Evolutionary conservation across 2,329 filamentous ascomycete genomes (phyloP), one percentile per base, ranked within the genome.

Genomic region (Pestalotiopsis sp.): DNA sequence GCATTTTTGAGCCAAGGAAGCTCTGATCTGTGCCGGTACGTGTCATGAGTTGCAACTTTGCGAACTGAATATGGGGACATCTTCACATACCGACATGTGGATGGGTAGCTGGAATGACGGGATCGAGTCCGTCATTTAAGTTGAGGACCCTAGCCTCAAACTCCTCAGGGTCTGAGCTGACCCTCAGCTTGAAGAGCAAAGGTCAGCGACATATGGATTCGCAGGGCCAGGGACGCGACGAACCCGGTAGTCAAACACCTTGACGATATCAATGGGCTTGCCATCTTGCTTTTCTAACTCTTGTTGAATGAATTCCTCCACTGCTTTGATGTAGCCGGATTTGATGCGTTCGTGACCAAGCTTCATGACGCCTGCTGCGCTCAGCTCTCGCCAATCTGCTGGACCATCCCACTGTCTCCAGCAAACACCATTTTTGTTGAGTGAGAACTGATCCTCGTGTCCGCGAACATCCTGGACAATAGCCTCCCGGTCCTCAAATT

Each of bases 171-270:
- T 45, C 14, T 0, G 41, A 45, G 41, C 41, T 45, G 14, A 45
- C 41, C 13, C 41, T 45, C 4, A 45, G 3, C 41, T 45, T n/a
- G 41, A 45, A 5, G 14, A 45, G 0, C 13, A 17, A n/a, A n/a
- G 1, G 1, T 45, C 3, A 45, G 41, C 41, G 1, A 45, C 0
- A 45, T 0, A 11, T 17, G 4, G 6, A 0, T 45, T 45, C 3
- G 13, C 14, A 3, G 1, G 41, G 0, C 41, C 4, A 17, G 6
- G n/a, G 0, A 45, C n/a, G 1, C 0, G 4, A 45, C 41, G 0
- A 1, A 45, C 41, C 13, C 41, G 2, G 7, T 45, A 45, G 1
- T 45, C 41, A 5, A 45, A 45, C 3, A 45, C 41, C 41, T 45
- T 45, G 0, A 45, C 41, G 1, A 45, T 45, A 1, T n/a, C 41